phyloP scores from a whole-genome alignment of 2,329 filamentous ascomycete genomes.

The Fonsecaea monophora region DNA sequence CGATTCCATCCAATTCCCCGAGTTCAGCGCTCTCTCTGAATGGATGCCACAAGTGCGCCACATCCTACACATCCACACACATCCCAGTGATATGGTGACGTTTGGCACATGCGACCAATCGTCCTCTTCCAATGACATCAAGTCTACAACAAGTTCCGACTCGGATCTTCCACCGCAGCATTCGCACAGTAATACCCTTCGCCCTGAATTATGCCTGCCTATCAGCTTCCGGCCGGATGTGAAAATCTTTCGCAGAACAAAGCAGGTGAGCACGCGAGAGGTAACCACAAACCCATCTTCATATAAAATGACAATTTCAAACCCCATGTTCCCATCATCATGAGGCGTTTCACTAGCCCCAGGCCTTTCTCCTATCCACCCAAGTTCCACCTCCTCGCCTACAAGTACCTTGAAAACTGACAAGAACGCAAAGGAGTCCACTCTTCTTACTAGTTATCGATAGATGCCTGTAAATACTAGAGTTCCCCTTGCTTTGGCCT shows the following conservation, averaged over 20 bases:
- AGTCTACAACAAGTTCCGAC: background rate
- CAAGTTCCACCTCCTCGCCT: background rate
- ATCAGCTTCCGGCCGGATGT: conserved; percentile 8
- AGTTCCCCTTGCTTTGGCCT: conserved; percentile 5
- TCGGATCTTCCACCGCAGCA: background rate
- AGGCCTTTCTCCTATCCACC: background rate
- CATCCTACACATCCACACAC: background rate
- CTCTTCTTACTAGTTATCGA: conserved; percentile 18
- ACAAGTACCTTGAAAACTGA: background rate
- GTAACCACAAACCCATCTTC: conserved; percentile 11
- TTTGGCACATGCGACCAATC: conserved; percentile 10
- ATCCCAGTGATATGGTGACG: conserved; percentile 11
- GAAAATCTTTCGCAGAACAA: conserved; percentile 25
- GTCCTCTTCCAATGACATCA: conserved; percentile 18
- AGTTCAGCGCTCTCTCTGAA: background rate
- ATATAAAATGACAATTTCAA: conserved; percentile 17
- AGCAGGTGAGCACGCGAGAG: conserved; percentile 34
- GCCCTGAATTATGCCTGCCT: conserved; percentile 12
- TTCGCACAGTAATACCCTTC: background rate
- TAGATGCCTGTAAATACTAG: conserved; percentile 14
- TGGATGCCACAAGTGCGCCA: conserved; percentile 7
- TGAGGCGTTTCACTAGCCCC: conserved; percentile 20
- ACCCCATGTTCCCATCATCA: conserved; percentile 17
- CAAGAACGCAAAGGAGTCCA: conserved; percentile 7
- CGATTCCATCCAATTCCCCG: conserved; percentile 15